Percentiles rank a stretch among this genome's conserved stretches.
Evolutionary conservation across 2,329 filamentous ascomycete species (phyloP).

Genomic region (Ophiostoma novo-ulmi): DNA sequence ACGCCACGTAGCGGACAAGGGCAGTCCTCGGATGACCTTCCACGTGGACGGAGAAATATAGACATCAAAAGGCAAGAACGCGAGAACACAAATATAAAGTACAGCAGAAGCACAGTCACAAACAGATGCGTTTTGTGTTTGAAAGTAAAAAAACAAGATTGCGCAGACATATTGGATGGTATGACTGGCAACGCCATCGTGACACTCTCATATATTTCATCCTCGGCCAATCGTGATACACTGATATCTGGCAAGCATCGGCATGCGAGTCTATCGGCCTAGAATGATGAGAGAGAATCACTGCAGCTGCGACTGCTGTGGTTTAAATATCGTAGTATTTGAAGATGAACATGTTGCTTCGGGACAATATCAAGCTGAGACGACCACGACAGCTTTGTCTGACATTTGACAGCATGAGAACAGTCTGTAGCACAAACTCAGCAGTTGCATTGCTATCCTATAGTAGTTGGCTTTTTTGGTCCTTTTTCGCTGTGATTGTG

Average conservation of each 20-base stretch:
- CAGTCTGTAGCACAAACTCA: too few relatives aligned
- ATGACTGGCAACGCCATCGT: background rate
- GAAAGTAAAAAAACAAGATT: background rate
- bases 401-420: too few relatives aligned
- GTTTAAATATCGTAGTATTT: background rate
- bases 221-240: background rate
- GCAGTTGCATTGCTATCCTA: too few relatives aligned
- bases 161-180: background rate
- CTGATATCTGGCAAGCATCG: background rate
- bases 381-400: too few relatives aligned
- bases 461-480: too few relatives aligned
- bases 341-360: background rate
- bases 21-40: background rate
- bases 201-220: background rate
- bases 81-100: background rate
- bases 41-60: conserved; percentile 10
- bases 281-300: background rate
- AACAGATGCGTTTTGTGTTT: background rate
- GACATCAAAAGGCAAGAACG: background rate
- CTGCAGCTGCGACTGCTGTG: background rate
- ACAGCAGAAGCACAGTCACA: background rate
- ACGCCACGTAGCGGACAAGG: background rate
- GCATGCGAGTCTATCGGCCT: background rate
- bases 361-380: too few relatives aligned
- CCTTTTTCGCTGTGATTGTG: too few relatives aligned